These are phyloP conservation scores for Tuber melanosporum DNA, from an alignment of 495 filamentous ascomycete genomes.

Conservation along the genomic window DNA sequence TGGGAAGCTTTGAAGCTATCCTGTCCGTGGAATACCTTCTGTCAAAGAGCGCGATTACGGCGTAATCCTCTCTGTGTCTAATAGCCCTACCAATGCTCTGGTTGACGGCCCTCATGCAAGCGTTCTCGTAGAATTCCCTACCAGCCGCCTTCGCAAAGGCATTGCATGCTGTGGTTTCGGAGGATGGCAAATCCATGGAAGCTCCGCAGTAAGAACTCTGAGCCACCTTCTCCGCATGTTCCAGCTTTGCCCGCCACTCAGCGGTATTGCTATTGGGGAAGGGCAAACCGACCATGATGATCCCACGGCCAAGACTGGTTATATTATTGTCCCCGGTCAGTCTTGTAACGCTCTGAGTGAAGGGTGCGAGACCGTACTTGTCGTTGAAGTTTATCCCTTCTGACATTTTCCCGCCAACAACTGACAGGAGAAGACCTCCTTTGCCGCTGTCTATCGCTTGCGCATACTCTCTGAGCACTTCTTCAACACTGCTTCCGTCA, in stretches of 20 bases:
- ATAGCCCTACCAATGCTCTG: slow-evolving; percentile 93
- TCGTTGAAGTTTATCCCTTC: slow-evolving; percentile 99
- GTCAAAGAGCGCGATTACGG: slow-evolving; percentile 80
- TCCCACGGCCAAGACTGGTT: slow-evolving; percentile 66
- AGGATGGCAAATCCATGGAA: slow-evolving; percentile 9
- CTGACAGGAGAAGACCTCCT: slow-evolving; percentile 79
- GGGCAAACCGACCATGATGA: slow-evolving; percentile 81
- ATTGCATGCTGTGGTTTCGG: slow-evolving; percentile 11
- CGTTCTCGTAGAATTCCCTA: slow-evolving; percentile 85
- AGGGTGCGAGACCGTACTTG: slow-evolving; percentile 33
- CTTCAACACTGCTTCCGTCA: slow-evolving; percentile 52
- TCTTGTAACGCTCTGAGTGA: background rate
- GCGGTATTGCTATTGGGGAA: slow-evolving; percentile 86
- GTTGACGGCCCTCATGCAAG: slow-evolving; percentile 94
- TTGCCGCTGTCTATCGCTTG: slow-evolving; percentile 57
- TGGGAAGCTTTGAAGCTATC: slow-evolving; percentile 72
- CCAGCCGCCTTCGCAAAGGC: slow-evolving; percentile 58
- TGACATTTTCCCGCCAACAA: slow-evolving; percentile 90
- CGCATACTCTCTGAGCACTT: slow-evolving; percentile 64
- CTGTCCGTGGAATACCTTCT: slow-evolving; percentile 61
- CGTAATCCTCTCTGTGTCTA: slow-evolving; percentile 79
- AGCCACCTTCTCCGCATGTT: slow-evolving; percentile 72
- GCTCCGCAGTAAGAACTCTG: slow-evolving; percentile 16
- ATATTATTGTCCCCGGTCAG: background rate
- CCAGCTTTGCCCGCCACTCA: slow-evolving; percentile 85